Evolutionary conservation across 2,329 filamentous ascomycete genomes (phyloP).

Genomic region (Arthrobotrys musiformis): DNA sequence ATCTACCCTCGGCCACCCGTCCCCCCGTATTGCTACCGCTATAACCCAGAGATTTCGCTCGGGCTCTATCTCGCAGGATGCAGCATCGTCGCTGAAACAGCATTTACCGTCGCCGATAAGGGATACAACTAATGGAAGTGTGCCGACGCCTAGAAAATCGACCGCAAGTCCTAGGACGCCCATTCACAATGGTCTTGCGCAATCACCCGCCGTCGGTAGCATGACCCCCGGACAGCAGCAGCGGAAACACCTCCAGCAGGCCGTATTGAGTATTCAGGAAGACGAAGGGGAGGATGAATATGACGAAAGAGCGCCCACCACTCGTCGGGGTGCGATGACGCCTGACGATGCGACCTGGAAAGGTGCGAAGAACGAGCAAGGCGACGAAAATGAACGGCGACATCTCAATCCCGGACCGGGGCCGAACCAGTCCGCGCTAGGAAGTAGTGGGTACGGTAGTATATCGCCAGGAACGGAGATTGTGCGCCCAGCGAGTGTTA

Average conservation of each 20-base stretch:
- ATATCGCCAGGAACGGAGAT: conserved; percentile 17
- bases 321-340: background rate
- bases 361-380: conserved; percentile 10
- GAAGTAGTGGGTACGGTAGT: conserved; percentile 28
- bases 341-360: conserved; percentile 6
- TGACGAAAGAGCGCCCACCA: conserved; percentile 3
- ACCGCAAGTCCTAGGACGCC: conserved; percentile 5
- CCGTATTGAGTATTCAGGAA: conserved; percentile 31
- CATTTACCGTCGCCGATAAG: conserved; percentile 36
- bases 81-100: conserved; percentile 30
- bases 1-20: conserved; percentile 37
- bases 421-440: background rate
- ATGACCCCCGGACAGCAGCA: conserved; percentile 28
- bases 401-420: conserved; percentile 39
- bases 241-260: conserved; percentile 7
- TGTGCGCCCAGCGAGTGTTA: conserved; percentile 16
- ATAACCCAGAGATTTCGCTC: conserved; percentile 35
- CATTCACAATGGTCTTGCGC: background rate
- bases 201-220: conserved; percentile 5
- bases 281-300: conserved; percentile 39
- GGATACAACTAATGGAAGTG: background rate
- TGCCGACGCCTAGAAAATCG: background rate
- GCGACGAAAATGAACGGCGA: conserved; percentile 32
- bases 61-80: conserved; percentile 22
- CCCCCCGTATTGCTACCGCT: conserved; percentile 29